Conservation (phyloP, 2,329 filamentous ascomycete genomes). For the Fusarium bactridioides region DNA sequence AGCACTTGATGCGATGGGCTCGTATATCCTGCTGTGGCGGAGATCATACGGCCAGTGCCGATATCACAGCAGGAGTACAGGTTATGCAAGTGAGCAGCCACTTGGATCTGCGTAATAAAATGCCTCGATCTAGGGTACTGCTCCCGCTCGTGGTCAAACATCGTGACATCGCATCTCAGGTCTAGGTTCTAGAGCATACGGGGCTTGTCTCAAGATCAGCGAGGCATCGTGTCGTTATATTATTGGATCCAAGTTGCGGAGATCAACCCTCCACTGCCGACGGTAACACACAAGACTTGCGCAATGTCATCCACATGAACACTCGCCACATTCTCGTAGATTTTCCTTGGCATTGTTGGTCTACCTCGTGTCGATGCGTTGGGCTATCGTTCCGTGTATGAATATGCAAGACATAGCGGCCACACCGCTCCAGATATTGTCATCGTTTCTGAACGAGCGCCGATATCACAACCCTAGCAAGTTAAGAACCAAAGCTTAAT, state of each 20-base stretch:
- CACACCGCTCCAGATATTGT: background rate
- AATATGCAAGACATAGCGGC: background rate
- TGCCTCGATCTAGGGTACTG: background rate
- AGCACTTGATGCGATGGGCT: background rate
- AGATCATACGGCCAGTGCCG: background rate
- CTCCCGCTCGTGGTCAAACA: background rate
- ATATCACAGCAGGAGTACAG: background rate
- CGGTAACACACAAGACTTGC: background rate
- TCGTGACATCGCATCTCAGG: background rate
- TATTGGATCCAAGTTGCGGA: background rate
- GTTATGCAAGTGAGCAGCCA: background rate
- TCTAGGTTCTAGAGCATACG: background rate
- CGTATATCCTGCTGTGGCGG: background rate
- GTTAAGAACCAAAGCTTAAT: background rate
- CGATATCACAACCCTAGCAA: background rate
- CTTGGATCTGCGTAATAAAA: background rate
- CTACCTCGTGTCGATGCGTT: background rate
- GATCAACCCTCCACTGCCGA: background rate
- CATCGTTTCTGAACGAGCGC: background rate
- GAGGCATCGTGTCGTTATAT: background rate
- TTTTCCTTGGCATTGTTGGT: background rate
- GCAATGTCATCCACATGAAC: background rate
- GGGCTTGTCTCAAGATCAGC: no score
- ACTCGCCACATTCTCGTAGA: background rate
- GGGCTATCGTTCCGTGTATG: background rate